phyloP scores from a whole-genome alignment of 2,329 filamentous ascomycete species.

The Moelleriella libera region DNA sequence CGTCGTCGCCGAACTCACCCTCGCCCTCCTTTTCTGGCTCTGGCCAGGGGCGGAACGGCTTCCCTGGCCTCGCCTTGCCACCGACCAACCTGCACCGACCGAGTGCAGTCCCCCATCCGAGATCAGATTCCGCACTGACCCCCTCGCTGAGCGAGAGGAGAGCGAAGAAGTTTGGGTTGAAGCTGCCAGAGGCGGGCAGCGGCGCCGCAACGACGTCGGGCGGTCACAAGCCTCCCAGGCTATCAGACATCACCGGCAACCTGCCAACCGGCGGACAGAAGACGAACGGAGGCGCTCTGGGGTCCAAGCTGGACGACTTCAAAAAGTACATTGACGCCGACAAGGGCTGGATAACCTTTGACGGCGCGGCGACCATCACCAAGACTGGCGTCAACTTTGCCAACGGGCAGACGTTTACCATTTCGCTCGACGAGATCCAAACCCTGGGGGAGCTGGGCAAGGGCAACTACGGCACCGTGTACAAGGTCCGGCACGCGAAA shows the following conservation, averaged over 20 bases:
- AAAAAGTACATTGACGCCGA: constrained; percentile 81
- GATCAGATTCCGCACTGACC: constrained; percentile 38
- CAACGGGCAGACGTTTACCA: constrained; percentile 77
- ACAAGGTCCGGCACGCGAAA: constrained; percentile 83
- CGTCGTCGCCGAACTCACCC: constrained; percentile 15
- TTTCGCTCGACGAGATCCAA: constrained; percentile 91
- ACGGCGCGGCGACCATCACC: constrained; percentile 82
- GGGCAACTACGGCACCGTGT: constrained; percentile 96
- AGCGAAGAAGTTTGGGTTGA: constrained; percentile 37
- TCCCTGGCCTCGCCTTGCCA: constrained; percentile 28
- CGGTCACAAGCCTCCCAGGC: constrained; percentile 22
- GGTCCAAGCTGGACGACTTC: constrained; percentile 43
- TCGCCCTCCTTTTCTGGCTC: constrained; percentile 17
- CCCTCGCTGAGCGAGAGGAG: constrained; percentile 55
- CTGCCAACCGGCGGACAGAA: constrained; percentile 7
- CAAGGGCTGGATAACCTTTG: constrained; percentile 82
- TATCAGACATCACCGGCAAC: constrained; percentile 24
- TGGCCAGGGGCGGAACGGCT: constrained; percentile 24
- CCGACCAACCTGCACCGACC: constrained; percentile 27
- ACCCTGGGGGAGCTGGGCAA: constrained; percentile 89
- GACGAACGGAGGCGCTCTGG: constrained; percentile 22
- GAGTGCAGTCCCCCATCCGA: constrained; percentile 31
- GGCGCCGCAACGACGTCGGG: constrained; percentile 12
- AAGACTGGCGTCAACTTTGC: constrained; percentile 85
- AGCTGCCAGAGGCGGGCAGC: constrained; percentile 37